Percentiles rank a stretch among this genome's conserved stretches.
phyloP scores from a whole-genome alignment of 1,284 basidiomycete species.

The Moesziomyces antarcticus region DNA sequence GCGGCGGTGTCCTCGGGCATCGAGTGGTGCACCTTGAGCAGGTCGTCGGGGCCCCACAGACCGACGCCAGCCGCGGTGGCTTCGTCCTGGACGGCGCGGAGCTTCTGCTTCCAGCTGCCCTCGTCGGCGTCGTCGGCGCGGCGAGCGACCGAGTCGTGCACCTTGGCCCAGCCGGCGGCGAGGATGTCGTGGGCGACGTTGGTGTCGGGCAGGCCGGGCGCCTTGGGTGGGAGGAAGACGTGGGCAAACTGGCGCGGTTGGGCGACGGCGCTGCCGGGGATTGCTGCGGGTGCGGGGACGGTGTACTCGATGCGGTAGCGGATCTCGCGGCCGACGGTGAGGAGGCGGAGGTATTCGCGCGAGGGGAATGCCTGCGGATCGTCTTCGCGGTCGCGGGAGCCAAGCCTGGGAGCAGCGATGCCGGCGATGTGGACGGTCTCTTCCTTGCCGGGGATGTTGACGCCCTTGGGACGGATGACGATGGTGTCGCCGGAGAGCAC shows the following conservation, averaged over 20 bases:
- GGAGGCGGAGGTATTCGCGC: constrained; percentile 86
- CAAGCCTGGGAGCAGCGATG: constrained; percentile 60
- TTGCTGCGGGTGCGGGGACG: constrained; percentile 75
- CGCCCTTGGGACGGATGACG: constrained; percentile 58
- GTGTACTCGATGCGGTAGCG: constrained; percentile 81
- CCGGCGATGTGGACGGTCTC: constrained; percentile 62
- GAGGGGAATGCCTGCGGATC: constrained; percentile 89
- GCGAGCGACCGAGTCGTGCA: constrained; percentile 80
- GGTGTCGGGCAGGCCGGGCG: constrained; percentile 55
- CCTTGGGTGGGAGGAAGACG: constrained; percentile 60
- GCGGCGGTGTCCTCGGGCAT: constrained; percentile 90
- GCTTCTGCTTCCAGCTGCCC: constrained; percentile 78
- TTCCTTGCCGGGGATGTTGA: constrained; percentile 53
- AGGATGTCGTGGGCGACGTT: constrained; percentile 77
- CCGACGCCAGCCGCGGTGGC: constrained; percentile 83
- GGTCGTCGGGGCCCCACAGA: constrained; percentile 84
- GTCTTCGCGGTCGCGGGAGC: constrained; percentile 61
- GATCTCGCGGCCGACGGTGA: constrained; percentile 89
- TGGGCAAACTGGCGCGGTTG: constrained; percentile 59
- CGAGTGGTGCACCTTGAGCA: constrained; percentile 72
- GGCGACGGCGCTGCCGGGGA: constrained; percentile 77
- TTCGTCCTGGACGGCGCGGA: constrained; percentile 78
- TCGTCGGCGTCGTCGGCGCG: constrained; percentile 68
- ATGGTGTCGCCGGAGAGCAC: constrained; percentile 61
- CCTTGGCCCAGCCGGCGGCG: constrained; percentile 87